These are phyloP conservation scores for Pseudophaeomoniella oleicola DNA, from an alignment of 2,329 filamentous ascomycete genomes.

Conservation along the genomic window DNA sequence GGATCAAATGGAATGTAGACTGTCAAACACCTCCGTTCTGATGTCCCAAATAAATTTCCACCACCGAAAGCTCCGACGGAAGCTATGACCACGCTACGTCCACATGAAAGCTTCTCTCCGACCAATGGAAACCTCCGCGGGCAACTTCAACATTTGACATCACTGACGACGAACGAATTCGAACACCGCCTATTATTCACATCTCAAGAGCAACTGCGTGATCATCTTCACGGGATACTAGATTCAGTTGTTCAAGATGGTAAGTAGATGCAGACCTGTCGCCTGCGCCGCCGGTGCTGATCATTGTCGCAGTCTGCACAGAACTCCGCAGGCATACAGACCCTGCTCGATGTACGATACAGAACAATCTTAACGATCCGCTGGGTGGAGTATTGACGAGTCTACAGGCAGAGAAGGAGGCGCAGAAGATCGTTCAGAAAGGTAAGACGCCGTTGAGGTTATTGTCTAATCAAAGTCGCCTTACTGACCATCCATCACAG, in stretches of 20 bases:
- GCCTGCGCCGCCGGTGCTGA: too few relatives aligned
- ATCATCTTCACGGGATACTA: too few relatives aligned
- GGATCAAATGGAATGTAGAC: too few relatives aligned
- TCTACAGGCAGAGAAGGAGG: slow-evolving; percentile 81
- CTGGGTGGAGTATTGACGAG: slow-evolving; percentile 1
- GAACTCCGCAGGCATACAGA: slow-evolving; percentile 97
- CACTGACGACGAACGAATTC: too few relatives aligned
- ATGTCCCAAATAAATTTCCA: too few relatives aligned
- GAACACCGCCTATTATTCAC: too few relatives aligned
- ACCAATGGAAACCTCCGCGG: neutral
- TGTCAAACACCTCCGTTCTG: too few relatives aligned
- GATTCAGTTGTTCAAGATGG: slow-evolving; percentile 11
- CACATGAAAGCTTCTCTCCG: too few relatives aligned
- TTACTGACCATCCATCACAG: slow-evolving; percentile 33
- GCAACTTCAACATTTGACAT: neutral
- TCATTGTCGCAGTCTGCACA: slow-evolving; percentile 94
- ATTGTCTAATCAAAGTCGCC: slow-evolving; percentile 2
- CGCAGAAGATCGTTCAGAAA: slow-evolving; percentile 97
- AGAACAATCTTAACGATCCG: slow-evolving; percentile 2
- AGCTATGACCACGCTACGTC: too few relatives aligned
- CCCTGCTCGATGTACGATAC: slow-evolving; percentile 79
- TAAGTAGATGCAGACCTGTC: slow-evolving; percentile 3
- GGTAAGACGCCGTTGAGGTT: slow-evolving; percentile 36
- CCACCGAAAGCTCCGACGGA: too few relatives aligned
- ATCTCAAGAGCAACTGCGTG: too few relatives aligned